A percentile compares a stretch with the other conserved stretches of the same genome.
phyloP scores from a whole-genome alignment of 2,329 filamentous ascomycete genomes.

The Zopfia rhizophila region DNA sequence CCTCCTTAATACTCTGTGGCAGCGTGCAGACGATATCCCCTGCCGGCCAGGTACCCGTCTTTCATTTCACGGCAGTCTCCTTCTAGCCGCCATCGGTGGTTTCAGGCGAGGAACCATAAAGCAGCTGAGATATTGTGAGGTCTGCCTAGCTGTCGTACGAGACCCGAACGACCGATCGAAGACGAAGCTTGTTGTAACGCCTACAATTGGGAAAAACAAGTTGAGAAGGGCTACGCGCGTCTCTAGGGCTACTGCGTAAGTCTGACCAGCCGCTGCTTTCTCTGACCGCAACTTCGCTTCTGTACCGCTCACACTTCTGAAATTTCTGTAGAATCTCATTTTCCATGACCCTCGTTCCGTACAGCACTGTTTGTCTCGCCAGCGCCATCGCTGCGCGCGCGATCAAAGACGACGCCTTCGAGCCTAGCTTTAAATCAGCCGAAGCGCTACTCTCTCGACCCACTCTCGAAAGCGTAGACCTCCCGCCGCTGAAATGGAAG shows the following conservation, averaged over 20 bases:
- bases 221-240: slow-evolving; percentile 3
- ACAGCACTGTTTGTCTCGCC: no score
- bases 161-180: slow-evolving; percentile 6
- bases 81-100: slow-evolving; percentile 5
- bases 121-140: neutral
- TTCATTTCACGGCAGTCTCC: slow-evolving; percentile 4
- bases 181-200: slow-evolving; percentile 3
- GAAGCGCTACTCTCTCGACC: no score
- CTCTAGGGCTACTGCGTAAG: slow-evolving; percentile 2
- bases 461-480: no score
- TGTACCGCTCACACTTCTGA: slow-evolving; percentile 1
- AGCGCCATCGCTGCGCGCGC: no score
- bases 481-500: no score
- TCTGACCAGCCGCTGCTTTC: neutral
- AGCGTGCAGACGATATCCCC: slow-evolving; percentile 1
- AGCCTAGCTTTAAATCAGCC: no score
- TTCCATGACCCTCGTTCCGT: no score
- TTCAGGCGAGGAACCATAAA: slow-evolving; percentile 2
- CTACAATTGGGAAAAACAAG: slow-evolving; percentile 1
- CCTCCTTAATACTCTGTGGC: slow-evolving; percentile 3
- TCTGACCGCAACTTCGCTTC: slow-evolving; percentile 3
- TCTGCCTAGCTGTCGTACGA: slow-evolving; percentile 1
- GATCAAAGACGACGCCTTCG: no score
- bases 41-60: slow-evolving; percentile 2
- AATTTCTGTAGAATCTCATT: no score